Conservation (phyloP, 495 filamentous ascomycete species). For the Parathielavia appendiculata region DNA sequence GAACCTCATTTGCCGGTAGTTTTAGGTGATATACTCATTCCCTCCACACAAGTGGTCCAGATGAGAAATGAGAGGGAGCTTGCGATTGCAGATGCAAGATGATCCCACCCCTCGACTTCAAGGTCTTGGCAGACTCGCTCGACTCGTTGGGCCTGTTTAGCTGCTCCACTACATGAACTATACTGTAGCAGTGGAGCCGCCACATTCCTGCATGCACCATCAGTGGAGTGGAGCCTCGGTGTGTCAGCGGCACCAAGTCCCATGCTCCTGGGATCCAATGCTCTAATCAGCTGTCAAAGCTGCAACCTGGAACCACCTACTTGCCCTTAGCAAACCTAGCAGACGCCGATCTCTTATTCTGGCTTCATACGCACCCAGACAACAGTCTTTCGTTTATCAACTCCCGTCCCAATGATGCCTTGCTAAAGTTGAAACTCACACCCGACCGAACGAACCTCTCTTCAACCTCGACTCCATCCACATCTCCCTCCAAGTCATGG, state of each 20-base stretch:
- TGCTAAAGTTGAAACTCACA: neutral
- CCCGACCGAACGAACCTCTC: too few relatives aligned
- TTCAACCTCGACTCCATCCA: neutral
- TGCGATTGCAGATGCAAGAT: neutral
- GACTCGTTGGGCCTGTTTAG: neutral
- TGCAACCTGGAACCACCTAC: neutral
- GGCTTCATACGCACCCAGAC: neutral
- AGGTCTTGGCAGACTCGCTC: neutral
- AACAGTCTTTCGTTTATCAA: neutral
- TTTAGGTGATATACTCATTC: neutral
- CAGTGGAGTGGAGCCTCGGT: constrained; percentile 4
- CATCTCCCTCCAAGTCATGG: neutral
- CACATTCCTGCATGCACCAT: neutral
- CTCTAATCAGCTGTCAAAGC: constrained; percentile 11
- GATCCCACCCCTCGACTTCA: neutral
- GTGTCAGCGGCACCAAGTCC: neutral
- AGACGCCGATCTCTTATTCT: too few relatives aligned
- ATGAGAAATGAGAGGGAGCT: neutral
- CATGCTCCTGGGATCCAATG: neutral
- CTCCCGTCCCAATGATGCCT: neutral
- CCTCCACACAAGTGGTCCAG: neutral
- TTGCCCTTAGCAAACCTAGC: neutral
- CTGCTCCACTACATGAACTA: too few relatives aligned
- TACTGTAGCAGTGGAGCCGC: neutral
- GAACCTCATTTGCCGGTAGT: neutral